A percentile compares a stretch with the other conserved stretches of the same genome.
Evolutionary conservation across 2,329 filamentous ascomycete genomes (phyloP).

Genomic region (Chaetomium strumarium): DNA sequence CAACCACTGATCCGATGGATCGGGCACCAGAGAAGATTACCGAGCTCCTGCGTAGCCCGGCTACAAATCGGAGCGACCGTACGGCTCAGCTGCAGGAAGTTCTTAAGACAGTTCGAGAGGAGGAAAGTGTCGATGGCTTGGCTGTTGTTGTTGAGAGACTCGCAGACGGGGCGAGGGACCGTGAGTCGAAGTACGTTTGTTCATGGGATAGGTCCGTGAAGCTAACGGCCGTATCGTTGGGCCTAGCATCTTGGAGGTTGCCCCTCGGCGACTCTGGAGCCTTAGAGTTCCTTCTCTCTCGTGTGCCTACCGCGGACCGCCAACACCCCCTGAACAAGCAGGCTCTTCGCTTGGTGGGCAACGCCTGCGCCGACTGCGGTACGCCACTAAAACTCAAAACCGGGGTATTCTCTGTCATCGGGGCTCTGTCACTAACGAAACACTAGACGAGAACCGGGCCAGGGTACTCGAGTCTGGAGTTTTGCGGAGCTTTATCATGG

Average conservation of each 20-base stretch:
- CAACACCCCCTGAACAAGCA: constrained; percentile 46
- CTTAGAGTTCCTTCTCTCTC: constrained; percentile 48
- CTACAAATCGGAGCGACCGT: constrained; percentile 15
- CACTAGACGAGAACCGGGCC: constrained; percentile 50
- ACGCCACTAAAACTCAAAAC: constrained; percentile 12
- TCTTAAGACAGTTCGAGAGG: constrained; percentile 31
- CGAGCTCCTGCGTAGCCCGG: constrained; percentile 29
- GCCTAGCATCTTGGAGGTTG: constrained; percentile 48
- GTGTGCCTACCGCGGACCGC: constrained; percentile 37
- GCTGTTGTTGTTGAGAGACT: constrained; percentile 36
- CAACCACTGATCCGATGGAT: constrained; percentile 2
- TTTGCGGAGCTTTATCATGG: constrained; percentile 40
- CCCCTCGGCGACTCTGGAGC: constrained; percentile 54
- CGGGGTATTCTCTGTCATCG: background rate
- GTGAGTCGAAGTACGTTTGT: constrained; percentile 10
- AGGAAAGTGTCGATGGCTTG: constrained; percentile 40
- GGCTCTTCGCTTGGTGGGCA: constrained; percentile 52
- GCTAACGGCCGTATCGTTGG: background rate
- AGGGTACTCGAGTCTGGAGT: constrained; percentile 46
- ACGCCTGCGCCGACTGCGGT: constrained; percentile 58
- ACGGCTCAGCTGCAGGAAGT: constrained; percentile 32
- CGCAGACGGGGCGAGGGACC: constrained; percentile 21
- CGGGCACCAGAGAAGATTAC: constrained; percentile 23
- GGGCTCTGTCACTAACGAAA: background rate
- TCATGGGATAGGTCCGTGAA: background rate